These are phyloP conservation scores for Paecilomyces sp. DNA, from an alignment of 2,329 filamentous ascomycete genomes.

Conservation along the genomic window DNA sequence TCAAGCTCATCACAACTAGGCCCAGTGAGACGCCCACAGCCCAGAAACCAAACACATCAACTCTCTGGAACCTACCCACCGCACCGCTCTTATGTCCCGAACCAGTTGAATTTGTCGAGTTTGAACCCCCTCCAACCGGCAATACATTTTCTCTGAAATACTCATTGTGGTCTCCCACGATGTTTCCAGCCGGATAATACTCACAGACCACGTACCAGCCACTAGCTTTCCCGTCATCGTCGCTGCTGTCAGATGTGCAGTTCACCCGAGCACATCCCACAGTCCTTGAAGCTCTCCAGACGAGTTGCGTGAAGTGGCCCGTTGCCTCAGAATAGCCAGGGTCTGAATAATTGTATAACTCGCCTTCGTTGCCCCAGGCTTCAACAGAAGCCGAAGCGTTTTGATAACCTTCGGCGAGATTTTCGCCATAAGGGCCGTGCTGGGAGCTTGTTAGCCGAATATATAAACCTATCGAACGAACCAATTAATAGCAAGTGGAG, in stretches of 20 bases:
- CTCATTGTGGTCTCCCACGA: slow-evolving; percentile 30
- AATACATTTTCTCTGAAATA: slow-evolving; percentile 26
- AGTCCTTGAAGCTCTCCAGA: slow-evolving; percentile 58
- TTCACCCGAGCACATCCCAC: slow-evolving; percentile 49
- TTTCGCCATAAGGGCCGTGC: slow-evolving; percentile 64
- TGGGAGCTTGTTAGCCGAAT: slow-evolving; percentile 8
- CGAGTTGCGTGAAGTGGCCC: slow-evolving; percentile 67
- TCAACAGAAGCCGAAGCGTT: slow-evolving; percentile 55
- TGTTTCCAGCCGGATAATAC: slow-evolving; percentile 62
- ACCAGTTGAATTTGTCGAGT: background rate
- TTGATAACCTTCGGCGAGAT: slow-evolving; percentile 61
- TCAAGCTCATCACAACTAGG: background rate
- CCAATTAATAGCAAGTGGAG: too few relatives aligned
- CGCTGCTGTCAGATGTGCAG: slow-evolving; percentile 32
- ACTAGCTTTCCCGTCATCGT: slow-evolving; percentile 16
- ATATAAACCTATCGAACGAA: slow-evolving; percentile 3
- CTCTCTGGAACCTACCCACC: background rate
- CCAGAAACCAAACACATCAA: background rate
- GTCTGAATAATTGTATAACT: slow-evolving; percentile 51
- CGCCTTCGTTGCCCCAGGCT: slow-evolving; percentile 58
- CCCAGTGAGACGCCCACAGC: background rate
- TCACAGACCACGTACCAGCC: slow-evolving; percentile 62
- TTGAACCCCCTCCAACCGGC: background rate
- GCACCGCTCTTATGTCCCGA: background rate
- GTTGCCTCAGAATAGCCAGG: slow-evolving; percentile 54